Evolutionary conservation across 371 early-diverging fungal species (phyloP), one percentile per base, ranked within the genome.

Genomic region (Basidiobolus meristosporus): DNA sequence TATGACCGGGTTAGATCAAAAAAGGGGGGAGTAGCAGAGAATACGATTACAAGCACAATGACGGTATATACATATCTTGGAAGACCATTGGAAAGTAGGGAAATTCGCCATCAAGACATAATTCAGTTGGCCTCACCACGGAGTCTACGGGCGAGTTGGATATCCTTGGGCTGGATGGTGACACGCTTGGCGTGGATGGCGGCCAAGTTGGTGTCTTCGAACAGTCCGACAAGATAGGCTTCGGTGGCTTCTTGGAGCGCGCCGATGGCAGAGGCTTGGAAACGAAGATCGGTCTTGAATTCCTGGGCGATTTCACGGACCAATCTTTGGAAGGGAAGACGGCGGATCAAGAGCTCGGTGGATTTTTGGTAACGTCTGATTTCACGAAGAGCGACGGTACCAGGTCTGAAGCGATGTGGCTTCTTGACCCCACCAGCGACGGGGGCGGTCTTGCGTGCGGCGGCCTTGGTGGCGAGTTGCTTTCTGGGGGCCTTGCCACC

Each of bases 141-240:
- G 52, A 97, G 82, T 64, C 91, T 83, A 53, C 83, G 77, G 52
- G 96, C 98, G 51, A 99, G 72, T 63, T 95, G 90, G 53, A 99
- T 87, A 69, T 99, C 99, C 75, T 91, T 92, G 57, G 91, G 90
- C 73, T 93, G 90, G 67, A 98, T 96, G 63, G 99, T 99, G 55
- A 98, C 98, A 65, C 99, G 84, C 78, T 95, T 95, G 60, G 96
- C n/a, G n/a, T n/a, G n/a, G n/a, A n/a, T n/a, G n/a, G n/a, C n/a
- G n/a, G n/a, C n/a, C n/a, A n/a, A n/a, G 77, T 96, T 90, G 54
- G 96, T 96, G 70, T 97, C 90, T 60, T 96, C 96, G 60, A 96
- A 96, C 42, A 97, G 69, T 26, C 70, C 62, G 46, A 90, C 96
- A 44, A 98, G 77, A 70, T 92, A 97, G 42, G 91, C 89, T 70